Percentiles rank a stretch among this genome's conserved stretches.
phyloP scores from a whole-genome alignment of 306 rosid species.

The Cucurbita moschata region DNA sequence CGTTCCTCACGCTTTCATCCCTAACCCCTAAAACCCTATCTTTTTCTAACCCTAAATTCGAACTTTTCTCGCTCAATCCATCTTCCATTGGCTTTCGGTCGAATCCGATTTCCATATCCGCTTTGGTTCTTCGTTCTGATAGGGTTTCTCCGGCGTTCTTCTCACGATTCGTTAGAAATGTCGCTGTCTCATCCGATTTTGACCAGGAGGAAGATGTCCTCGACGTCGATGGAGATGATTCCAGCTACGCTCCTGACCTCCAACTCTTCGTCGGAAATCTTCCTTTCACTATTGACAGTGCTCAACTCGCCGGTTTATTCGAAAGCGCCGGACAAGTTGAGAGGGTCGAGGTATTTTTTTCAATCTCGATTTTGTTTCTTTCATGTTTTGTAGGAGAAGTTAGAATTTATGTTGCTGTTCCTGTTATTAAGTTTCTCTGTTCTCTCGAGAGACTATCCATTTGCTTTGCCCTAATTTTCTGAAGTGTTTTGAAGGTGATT shows the following conservation, averaged over 20 bases:
- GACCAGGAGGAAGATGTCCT: slow-evolving; percentile 52
- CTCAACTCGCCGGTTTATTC: slow-evolving; percentile 72
- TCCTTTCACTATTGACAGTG: slow-evolving; percentile 71
- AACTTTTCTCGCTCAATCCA: slow-evolving; percentile 14
- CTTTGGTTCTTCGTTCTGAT: slow-evolving; percentile 20
- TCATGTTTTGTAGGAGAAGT: background rate
- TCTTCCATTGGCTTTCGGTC: slow-evolving; percentile 14
- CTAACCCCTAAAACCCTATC: slow-evolving; percentile 27
- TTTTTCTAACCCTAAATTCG: slow-evolving; percentile 10
- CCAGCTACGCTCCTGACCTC: slow-evolving; percentile 33
- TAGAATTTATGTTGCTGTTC: background rate
- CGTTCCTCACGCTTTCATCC: slow-evolving; percentile 46
- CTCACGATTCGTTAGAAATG: slow-evolving; percentile 36
- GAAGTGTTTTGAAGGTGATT: slow-evolving; percentile 39
- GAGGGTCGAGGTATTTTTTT: slow-evolving; percentile 60
- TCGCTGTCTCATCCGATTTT: slow-evolving; percentile 48
- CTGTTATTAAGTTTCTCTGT: background rate
- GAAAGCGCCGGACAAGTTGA: slow-evolving; percentile 63
- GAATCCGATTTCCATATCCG: slow-evolving; percentile 37
- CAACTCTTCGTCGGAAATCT: slow-evolving; percentile 81
- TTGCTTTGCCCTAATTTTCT: background rate
- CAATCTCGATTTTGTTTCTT: no score
- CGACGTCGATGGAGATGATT: slow-evolving; percentile 16
- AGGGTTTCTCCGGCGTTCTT: slow-evolving; percentile 9
- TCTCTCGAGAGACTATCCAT: background rate